Percentiles rank a stretch among this genome's conserved stretches.
Conservation (phyloP, 2,329 filamentous ascomycete species). For the Dendrostoma leiphaemia region DNA sequence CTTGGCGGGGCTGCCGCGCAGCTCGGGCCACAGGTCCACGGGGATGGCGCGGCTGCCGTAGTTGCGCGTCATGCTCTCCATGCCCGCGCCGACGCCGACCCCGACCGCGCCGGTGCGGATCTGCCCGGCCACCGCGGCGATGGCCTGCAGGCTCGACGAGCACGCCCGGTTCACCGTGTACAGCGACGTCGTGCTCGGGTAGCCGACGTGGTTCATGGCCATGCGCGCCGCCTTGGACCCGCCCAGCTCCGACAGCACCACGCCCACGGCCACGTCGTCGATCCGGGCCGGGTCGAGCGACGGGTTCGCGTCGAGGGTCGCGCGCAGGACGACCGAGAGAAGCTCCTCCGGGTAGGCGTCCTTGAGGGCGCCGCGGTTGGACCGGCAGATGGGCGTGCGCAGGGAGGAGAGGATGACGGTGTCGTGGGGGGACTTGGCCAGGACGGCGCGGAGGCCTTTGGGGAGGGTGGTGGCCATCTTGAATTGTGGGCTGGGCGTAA, state of each 20-base stretch:
- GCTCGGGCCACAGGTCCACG: conserved; percentile 71
- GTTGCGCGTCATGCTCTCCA: conserved; percentile 96
- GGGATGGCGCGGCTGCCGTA: conserved; percentile 86
- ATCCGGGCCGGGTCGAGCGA: conserved; percentile 67
- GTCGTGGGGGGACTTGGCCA: conserved; percentile 77
- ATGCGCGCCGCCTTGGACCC: conserved; percentile 88
- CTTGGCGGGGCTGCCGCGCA: conserved; percentile 61
- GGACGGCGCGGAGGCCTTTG: conserved; percentile 71
- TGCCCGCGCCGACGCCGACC: conserved; percentile 78
- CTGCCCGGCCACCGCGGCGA: conserved; percentile 70
- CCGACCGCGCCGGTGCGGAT: conserved; percentile 74
- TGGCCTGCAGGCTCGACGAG: conserved; percentile 72
- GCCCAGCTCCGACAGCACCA: conserved; percentile 86
- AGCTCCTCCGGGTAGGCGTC: conserved; percentile 91
- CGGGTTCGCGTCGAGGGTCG: conserved; percentile 70
- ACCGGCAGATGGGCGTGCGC: conserved; percentile 80
- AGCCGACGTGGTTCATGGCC: conserved; percentile 83
- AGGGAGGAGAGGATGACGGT: conserved; percentile 88
- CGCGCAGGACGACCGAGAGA: conserved; percentile 63
- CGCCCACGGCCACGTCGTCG: conserved; percentile 82
- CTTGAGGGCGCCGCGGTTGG: conserved; percentile 79
- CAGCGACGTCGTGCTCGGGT: conserved; percentile 68
- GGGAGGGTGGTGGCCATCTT: conserved; percentile 46
- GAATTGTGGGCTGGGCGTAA: neutral
- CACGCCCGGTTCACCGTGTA: conserved; percentile 90